Evolutionary conservation across 108 stramenopile genomes (phyloP).

Genomic region (Ochromonas danica): DNA sequence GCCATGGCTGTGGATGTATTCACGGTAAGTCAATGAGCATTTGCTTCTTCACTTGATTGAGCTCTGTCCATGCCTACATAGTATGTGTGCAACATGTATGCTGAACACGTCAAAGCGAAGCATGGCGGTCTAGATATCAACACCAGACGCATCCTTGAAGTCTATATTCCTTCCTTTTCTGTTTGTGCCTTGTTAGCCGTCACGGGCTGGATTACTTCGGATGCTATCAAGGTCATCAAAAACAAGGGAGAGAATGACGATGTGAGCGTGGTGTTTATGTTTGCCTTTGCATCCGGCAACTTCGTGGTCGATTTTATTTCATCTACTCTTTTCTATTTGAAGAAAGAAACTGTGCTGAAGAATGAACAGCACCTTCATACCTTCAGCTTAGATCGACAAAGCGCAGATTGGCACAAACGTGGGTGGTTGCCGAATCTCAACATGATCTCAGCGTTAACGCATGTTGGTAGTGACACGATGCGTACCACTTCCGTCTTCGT

Average conservation of each 20-base stretch:
- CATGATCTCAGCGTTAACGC: constrained; percentile 27
- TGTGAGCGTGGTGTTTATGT: constrained; percentile 23
- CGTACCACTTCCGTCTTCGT: constrained; percentile 25
- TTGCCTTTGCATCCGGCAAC: constrained; percentile 8
- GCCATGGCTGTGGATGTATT: constrained; percentile 34
- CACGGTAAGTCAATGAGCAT: constrained; percentile 3
- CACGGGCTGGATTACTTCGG: neutral
- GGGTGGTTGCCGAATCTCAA: neutral
- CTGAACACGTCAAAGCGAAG: constrained; percentile 21
- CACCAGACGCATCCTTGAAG: constrained; percentile 6
- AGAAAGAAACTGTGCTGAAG: neutral
- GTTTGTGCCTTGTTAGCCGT: constrained; percentile 20
- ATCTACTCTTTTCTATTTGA: neutral
- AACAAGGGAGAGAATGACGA: neutral
- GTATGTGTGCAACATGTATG: constrained; percentile 34
- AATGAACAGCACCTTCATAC: neutral
- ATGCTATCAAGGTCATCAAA: constrained; percentile 5
- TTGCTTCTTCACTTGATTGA: neutral
- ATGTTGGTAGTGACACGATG: constrained; percentile 30
- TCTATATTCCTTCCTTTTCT: constrained; percentile 21
- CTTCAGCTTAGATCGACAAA: no score
- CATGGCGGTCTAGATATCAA: neutral
- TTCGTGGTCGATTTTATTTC: constrained; percentile 21
- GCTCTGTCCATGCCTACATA: neutral
- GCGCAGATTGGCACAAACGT: no score